A percentile compares a stretch with the other conserved stretches of the same genome.
These are phyloP conservation scores for Irpex rosettiformis DNA, from an alignment of 1,284 basidiomycete species.

Conservation along the genomic window DNA sequence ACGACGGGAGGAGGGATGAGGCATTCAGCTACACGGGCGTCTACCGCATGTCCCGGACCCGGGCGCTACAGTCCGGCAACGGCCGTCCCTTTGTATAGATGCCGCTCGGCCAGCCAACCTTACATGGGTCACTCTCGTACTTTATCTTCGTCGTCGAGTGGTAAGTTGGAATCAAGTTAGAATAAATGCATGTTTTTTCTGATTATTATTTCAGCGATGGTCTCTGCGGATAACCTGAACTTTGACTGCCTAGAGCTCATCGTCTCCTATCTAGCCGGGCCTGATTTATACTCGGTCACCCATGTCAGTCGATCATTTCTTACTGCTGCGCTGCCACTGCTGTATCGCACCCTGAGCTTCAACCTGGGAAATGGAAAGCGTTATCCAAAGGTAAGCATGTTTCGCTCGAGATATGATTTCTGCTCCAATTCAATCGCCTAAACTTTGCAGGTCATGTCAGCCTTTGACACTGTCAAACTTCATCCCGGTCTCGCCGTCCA, in stretches of 20 bases:
- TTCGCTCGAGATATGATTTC: not conserved
- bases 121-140: too few relatives aligned
- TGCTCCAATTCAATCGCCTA: not conserved
- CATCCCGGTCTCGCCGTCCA: constrained; percentile 52
- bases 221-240: constrained; percentile 63
- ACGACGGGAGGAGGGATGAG: constrained; percentile 9
- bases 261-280: constrained; percentile 45
- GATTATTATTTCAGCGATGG: constrained; percentile 35
- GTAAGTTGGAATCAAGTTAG: not conserved
- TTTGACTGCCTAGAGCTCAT: constrained; percentile 67
- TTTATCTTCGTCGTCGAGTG: too few relatives aligned
- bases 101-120: not conserved
- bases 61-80: not conserved
- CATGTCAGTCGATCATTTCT: constrained; percentile 63
- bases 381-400: constrained; percentile 40
- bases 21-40: constrained; percentile 3
- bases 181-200: not conserved
- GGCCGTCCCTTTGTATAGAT: not conserved
- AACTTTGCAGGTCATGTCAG: constrained; percentile 40
- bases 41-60: not conserved
- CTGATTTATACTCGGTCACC: constrained; percentile 55
- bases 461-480: constrained; percentile 53
- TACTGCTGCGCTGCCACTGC: constrained; percentile 52
- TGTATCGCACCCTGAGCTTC: constrained; percentile 57
- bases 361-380: constrained; percentile 50